phyloP scores from a whole-genome alignment of 768 basidiomycete species.

The Serendipita sp. region DNA sequence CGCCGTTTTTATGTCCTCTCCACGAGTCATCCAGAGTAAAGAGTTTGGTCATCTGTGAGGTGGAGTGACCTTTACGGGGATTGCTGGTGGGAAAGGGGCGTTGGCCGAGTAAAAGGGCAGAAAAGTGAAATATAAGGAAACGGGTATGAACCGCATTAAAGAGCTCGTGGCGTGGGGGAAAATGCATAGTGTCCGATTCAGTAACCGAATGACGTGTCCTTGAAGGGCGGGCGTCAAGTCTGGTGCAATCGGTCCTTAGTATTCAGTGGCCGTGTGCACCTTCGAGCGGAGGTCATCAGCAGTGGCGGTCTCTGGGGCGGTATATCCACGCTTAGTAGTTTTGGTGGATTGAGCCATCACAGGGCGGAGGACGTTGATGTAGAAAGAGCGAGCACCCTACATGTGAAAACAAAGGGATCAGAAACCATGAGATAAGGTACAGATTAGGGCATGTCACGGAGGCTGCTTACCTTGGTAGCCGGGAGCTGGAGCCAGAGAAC shows the following conservation, averaged over 20 bases:
- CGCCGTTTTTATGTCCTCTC: too few species aligned
- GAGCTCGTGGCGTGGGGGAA: background rate
- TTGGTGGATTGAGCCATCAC: conserved; percentile 31
- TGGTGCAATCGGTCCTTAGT: background rate
- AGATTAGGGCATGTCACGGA: conserved; percentile 15
- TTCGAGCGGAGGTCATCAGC: conserved; percentile 32
- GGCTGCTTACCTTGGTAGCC: conserved; percentile 52
- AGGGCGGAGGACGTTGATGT: conserved; percentile 63
- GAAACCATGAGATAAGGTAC: conserved; percentile 9
- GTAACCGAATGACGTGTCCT: background rate
- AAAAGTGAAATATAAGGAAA: conserved; percentile 8
- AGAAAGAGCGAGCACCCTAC: conserved; percentile 75
- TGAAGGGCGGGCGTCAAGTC: background rate
- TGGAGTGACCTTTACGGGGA: background rate
- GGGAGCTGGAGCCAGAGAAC: conserved; percentile 86
- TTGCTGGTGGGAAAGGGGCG: background rate
- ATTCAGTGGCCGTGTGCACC: conserved; percentile 23
- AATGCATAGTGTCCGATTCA: conserved; percentile 4
- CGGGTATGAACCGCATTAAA: background rate
- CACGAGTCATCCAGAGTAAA: too few species aligned
- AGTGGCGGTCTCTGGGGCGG: conserved; percentile 32
- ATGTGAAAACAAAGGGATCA: background rate
- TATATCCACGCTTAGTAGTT: conserved; percentile 24
- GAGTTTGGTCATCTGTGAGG: too few species aligned
- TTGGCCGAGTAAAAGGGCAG: conserved; percentile 1